phyloP scores from a whole-genome alignment of 768 basidiomycete genomes.

The Calvatia gigantea region DNA sequence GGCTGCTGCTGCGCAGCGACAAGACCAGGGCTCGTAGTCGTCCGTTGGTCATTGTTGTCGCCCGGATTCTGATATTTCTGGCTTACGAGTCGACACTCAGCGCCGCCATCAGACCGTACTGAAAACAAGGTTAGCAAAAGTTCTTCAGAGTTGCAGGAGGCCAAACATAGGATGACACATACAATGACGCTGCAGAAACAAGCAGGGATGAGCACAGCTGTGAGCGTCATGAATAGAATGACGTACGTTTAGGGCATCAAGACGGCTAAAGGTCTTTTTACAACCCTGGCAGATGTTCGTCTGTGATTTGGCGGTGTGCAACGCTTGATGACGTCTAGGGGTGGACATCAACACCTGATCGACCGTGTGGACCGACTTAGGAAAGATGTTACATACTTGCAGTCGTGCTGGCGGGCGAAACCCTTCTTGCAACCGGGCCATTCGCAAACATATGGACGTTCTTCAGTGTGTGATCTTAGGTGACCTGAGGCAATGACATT shows the following conservation, averaged over 20 bases:
- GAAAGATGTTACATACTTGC: constrained; percentile 65
- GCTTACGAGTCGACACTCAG: constrained; percentile 60
- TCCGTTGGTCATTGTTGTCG: constrained; percentile 16
- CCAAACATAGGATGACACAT: constrained; percentile 32
- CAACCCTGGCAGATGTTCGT: constrained; percentile 88
- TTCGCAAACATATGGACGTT: constrained; percentile 90
- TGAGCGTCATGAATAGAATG: constrained; percentile 11
- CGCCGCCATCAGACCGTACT: constrained; percentile 86
- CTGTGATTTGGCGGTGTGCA: constrained; percentile 81
- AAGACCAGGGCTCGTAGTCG: neutral
- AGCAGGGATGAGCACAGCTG: constrained; percentile 5
- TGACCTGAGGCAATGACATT: constrained; percentile 54
- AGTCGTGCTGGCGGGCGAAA: constrained; percentile 94
- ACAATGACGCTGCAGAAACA: constrained; percentile 67
- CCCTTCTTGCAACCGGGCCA: constrained; percentile 95
- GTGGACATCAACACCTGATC: neutral
- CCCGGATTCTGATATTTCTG: constrained; percentile 31
- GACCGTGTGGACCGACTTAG: constrained; percentile 9
- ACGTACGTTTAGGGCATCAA: constrained; percentile 93
- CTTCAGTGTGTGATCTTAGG: constrained; percentile 92
- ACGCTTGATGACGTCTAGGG: constrained; percentile 79
- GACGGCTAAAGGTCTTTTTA: constrained; percentile 89
- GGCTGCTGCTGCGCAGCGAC: neutral
- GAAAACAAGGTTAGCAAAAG: constrained; percentile 22
- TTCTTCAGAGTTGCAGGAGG: constrained; percentile 20